Evolutionary conservation across 2,329 filamentous ascomycete species (phyloP), one percentile per base, ranked within the genome.

Genomic region (Phoma sp.): DNA sequence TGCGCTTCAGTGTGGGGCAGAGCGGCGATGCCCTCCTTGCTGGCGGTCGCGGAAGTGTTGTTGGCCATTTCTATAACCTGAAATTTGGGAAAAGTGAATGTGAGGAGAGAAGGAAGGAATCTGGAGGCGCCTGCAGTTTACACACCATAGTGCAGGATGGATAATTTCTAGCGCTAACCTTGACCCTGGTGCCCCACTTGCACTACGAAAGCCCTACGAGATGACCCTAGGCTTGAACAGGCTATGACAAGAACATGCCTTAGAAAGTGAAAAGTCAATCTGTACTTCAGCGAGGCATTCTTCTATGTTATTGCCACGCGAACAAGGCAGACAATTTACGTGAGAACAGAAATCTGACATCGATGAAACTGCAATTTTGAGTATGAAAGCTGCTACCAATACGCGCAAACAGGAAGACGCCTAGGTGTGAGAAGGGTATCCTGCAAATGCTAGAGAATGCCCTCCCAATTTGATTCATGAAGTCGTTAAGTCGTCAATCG

Each of bases 1-100:
- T 98, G 95, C 78, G 96, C 92, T 83, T 99, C 95, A 62, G 93
- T 95, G 81, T 96, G 93, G 75, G 91, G 89, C 84, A 96, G 88
- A 67, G 80, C 76, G 90, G 67, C 54, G 67, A 69, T 61, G 73
- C 71, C 28, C 60, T 65, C 59, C 68, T 74, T 53, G 47, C 60
- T 57, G 32, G 67, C 57, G 33, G 69, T 59, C 42, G 63, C 58
- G 14, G 56, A 57, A 52, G 65, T 51, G 53, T 66, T 61, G 57
- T 61, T 64, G 25, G 66, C 65, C 70, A 72, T 73, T 47, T 40
- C 56, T 43, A 29, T 47, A 34, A 34, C 30, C 20, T 47, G 42
- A 34, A 43, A 38, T 36, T 25, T 42, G 23, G 23, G 28, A 45
- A 42, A 40, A 52, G 39, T 51, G 42, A 58, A 40, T 28, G 49